Evolutionary conservation across 2,329 filamentous ascomycete genomes (phyloP).

Genomic region (Escovopsis weberi): DNA sequence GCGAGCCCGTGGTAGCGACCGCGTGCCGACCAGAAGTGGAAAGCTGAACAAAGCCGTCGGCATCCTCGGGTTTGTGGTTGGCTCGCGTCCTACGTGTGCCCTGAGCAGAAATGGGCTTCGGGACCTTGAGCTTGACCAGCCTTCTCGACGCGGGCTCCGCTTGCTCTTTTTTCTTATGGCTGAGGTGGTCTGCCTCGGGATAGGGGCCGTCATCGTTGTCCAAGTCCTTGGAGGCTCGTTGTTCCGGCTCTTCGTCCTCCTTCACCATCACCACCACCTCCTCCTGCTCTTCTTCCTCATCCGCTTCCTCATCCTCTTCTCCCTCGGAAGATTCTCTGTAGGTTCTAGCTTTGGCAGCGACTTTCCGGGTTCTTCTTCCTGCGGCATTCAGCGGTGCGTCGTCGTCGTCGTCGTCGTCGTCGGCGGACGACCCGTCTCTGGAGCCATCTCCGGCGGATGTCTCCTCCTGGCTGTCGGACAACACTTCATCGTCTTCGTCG

Average conservation of each 20-base stretch:
- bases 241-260: constrained; percentile 21
- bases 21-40: constrained; percentile 47
- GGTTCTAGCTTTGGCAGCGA: constrained; percentile 28
- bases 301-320: constrained; percentile 20
- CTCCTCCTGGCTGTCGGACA: constrained; percentile 32
- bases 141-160: constrained; percentile 15
- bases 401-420: constrained; percentile 29
- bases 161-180: constrained; percentile 12
- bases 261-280: constrained; percentile 13
- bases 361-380: constrained; percentile 34
- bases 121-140: constrained; percentile 32
- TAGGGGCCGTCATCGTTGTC: constrained; percentile 12
- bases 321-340: constrained; percentile 30
- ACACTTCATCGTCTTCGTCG: constrained; percentile 39
- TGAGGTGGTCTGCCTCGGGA: constrained; percentile 11
- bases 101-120: constrained; percentile 13
- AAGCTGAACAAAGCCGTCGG: constrained; percentile 41
- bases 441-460: constrained; percentile 26
- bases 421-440: constrained; percentile 17
- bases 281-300: constrained; percentile 12
- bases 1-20: constrained; percentile 32
- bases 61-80: constrained; percentile 37
- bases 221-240: constrained; percentile 14
- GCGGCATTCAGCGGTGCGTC: constrained; percentile 29
- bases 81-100: constrained; percentile 37